These are phyloP conservation scores for Raddia guianensis DNA, from an alignment of 176 grass and related monocot species.

Conservation along the genomic window DNA sequence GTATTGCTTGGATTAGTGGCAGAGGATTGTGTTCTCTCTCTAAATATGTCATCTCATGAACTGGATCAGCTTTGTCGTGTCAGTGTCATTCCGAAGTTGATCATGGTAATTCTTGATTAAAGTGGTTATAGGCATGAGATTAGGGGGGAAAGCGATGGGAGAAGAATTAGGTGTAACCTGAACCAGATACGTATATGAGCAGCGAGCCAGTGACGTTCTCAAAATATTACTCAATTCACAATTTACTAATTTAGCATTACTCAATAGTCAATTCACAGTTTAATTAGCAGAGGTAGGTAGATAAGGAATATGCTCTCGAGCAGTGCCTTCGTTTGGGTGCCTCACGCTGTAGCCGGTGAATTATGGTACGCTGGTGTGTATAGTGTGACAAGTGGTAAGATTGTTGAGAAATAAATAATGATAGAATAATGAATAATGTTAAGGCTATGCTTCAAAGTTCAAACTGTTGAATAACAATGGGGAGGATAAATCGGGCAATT, in stretches of 20 bases:
- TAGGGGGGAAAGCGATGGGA: background rate
- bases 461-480: no score
- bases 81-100: background rate
- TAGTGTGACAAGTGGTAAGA: no score
- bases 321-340: no score
- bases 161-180: background rate
- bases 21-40: no score
- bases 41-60: no score
- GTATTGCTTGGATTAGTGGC: background rate
- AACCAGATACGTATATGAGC: background rate
- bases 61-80: background rate
- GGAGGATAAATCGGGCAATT: no score
- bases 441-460: no score
- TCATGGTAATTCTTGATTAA: background rate
- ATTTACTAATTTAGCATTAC: no score
- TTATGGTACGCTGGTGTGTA: no score
- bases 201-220: background rate
- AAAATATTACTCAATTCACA: background rate
- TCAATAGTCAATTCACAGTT: background rate
- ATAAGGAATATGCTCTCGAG: background rate
- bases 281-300: background rate
- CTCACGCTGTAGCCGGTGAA: no score
- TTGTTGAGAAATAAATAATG: no score
- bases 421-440: no score
- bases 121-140: background rate